Conservation (phyloP, 768 basidiomycete species). For the Tricholoma terreum region DNA sequence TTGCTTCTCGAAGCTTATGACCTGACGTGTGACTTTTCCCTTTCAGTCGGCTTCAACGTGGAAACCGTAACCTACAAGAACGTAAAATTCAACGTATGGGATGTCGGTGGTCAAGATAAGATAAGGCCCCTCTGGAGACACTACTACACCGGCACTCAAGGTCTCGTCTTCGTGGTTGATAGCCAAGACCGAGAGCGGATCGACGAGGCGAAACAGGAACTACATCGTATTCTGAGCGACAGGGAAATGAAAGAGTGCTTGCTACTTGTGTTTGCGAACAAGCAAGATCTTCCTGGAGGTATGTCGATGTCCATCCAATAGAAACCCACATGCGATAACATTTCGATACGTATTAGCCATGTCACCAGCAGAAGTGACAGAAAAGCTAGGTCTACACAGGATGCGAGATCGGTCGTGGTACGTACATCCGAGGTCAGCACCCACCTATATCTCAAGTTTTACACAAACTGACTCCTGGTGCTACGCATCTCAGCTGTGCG, state of each 20-base stretch:
- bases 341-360: slow-evolving; percentile 57
- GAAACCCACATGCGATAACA: too few relatives aligned
- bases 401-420: slow-evolving; percentile 99
- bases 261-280: slow-evolving; percentile 97
- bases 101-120: slow-evolving; percentile 99
- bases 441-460: neutral
- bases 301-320: slow-evolving; percentile 23
- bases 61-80: slow-evolving; percentile 99
- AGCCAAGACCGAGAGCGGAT: slow-evolving; percentile 93
- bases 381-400: slow-evolving; percentile 90
- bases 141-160: slow-evolving; percentile 99
- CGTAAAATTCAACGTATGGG: slow-evolving; percentile 93
- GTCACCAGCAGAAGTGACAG: slow-evolving; percentile 99
- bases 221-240: slow-evolving; percentile 94
- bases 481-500: slow-evolving; percentile 62
- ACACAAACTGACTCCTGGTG: slow-evolving; percentile 3
- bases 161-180: slow-evolving; percentile 97
- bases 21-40: slow-evolving; percentile 2
- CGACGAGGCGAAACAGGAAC: slow-evolving; percentile 93
- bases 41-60: slow-evolving; percentile 93
- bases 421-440: slow-evolving; percentile 90
- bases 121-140: slow-evolving; percentile 98
- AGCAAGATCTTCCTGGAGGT: slow-evolving; percentile 98
- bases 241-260: slow-evolving; percentile 98
- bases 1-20: neutral